A percentile compares a stretch with the other conserved stretches of the same genome.
phyloP scores from a whole-genome alignment of 805 yeast species.

The Wickerhamiella siamensis region DNA sequence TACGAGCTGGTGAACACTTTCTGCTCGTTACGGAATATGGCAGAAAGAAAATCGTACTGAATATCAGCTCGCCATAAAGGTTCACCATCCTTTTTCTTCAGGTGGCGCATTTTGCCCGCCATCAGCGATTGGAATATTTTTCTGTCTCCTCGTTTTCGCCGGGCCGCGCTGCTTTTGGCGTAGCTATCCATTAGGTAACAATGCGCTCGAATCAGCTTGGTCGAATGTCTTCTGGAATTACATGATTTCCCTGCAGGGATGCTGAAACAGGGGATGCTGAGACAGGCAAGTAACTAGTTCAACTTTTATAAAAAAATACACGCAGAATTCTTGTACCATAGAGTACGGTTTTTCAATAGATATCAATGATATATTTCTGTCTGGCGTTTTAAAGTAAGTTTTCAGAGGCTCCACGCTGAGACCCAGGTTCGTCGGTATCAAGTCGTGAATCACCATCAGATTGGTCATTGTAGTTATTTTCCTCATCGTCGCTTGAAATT shows the following conservation, averaged over 20 bases:
- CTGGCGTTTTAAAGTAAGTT: not conserved
- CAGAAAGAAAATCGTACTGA: conserved; percentile 61
- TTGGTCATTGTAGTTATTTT: not conserved
- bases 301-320: no score
- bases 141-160: conserved; percentile 13
- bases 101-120: conserved; percentile 26
- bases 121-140: conserved; percentile 17
- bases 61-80: conserved; percentile 82
- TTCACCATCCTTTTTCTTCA: conserved; percentile 84
- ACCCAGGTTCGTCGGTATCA: not conserved
- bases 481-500: not conserved
- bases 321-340: no score
- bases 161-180: not conserved
- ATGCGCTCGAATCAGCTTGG: no score
- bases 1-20: conserved; percentile 43
- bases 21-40: conserved; percentile 47
- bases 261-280: no score
- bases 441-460: not conserved
- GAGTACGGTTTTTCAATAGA: no score
- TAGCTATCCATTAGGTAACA: not conserved
- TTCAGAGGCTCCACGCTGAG: not conserved
- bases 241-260: no score
- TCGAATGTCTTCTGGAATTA: no score
- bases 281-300: no score
- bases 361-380: no score